Evolutionary conservation across 371 early-diverging fungal genomes (phyloP), one percentile per base, ranked within the genome.

Genomic region (Mucor lusitanicus): DNA sequence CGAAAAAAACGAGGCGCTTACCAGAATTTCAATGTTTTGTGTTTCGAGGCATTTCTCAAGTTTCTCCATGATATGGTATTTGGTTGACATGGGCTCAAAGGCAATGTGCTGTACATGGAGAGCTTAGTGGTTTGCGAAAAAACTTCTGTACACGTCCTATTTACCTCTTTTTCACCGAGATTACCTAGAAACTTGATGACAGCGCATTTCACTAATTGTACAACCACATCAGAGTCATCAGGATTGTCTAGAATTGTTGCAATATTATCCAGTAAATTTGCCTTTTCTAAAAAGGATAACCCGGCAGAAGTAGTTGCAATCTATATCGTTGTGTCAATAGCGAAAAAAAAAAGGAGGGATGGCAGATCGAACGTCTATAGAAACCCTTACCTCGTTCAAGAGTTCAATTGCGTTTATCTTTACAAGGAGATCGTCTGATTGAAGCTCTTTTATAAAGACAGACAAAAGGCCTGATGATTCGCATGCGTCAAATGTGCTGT

Each of bases 321-420:
- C 80, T 79, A 61, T 27, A 37, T 53, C 3, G 2, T 40, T 11
- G 11, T 59, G 25, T 39, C 25, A 39, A 39, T 27, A 44, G 54
- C n/a, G n/a, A n/a, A n/a, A 7, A 33, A 8, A 5, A 7, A 27
- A 21, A 40, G 32, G 9, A 30, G 59, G 23, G 35, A 13, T 30
- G 19, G 11, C 8, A 33, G 25, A 53, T 15, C 15, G 25, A 12
- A 21, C 1, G 25, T 19, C 3, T 37, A 13, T 37, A 37, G 28
- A 30, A 30, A 32, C 17, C 53, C 53, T 27, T 73, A 84, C 86
- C 76, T 84, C 72, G 25, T 67, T 69, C 11, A 84, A 64, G n/a
- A 81, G 61, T 59, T 86, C 86, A 48, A 86, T 75, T 4, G 83
- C 83, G 64, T 86, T 86, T 15, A 86, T 60, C 28, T 71, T 74